These are phyloP conservation scores for Luvunga scandens DNA, from an alignment of 345 rosid species.

Conservation along the genomic window DNA sequence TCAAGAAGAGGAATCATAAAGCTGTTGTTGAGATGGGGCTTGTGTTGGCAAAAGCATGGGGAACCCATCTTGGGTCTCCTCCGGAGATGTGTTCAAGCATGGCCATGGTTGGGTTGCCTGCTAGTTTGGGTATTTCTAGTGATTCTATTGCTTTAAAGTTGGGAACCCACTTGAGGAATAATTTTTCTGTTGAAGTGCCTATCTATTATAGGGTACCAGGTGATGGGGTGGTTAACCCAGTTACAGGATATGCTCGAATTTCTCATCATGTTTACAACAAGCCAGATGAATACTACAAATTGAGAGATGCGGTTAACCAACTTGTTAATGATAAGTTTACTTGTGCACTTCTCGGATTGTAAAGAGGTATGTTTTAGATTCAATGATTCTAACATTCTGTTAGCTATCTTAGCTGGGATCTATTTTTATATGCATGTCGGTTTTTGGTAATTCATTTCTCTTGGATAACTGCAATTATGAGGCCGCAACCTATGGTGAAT, in stretches of 20 bases:
- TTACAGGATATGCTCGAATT: slow-evolving; percentile 78
- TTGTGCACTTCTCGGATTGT: slow-evolving; percentile 45
- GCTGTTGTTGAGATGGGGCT: slow-evolving; percentile 74
- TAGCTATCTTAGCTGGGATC: background rate
- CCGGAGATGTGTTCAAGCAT: slow-evolving; percentile 79
- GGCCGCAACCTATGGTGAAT: background rate
- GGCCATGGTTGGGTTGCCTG: slow-evolving; percentile 91
- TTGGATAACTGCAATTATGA: background rate
- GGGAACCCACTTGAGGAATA: slow-evolving; percentile 61
- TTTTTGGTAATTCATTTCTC: background rate
- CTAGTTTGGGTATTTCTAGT: slow-evolving; percentile 48
- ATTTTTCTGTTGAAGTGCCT: slow-evolving; percentile 63
- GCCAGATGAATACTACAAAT: slow-evolving; percentile 67
- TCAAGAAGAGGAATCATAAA: slow-evolving; percentile 80
- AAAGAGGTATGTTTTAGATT: slow-evolving; percentile 39
- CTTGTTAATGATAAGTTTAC: slow-evolving; percentile 55
- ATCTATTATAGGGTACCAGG: slow-evolving; percentile 51
- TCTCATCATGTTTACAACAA: slow-evolving; percentile 88
- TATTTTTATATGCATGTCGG: background rate
- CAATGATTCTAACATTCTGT: background rate
- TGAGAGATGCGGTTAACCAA: slow-evolving; percentile 57
- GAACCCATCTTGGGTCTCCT: slow-evolving; percentile 78
- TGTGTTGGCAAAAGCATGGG: slow-evolving; percentile 84
- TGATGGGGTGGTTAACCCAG: slow-evolving; percentile 47
- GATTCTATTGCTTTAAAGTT: slow-evolving; percentile 52